These are phyloP conservation scores for Yamadazyma kitorensis DNA, from an alignment of 805 yeast genomes.

Conservation along the genomic window DNA sequence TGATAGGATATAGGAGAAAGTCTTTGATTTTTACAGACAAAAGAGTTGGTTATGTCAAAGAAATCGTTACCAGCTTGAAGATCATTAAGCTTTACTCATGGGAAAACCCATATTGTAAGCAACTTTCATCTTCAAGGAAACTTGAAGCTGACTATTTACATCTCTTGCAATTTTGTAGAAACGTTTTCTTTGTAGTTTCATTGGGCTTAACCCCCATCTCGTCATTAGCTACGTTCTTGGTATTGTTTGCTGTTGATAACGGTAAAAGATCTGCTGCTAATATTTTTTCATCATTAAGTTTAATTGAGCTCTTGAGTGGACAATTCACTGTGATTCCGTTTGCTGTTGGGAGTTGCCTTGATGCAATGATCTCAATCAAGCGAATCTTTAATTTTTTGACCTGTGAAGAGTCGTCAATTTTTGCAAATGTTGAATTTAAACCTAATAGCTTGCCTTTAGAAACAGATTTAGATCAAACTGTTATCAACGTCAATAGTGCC, in stretches of 20 bases:
- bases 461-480: conserved; percentile 10
- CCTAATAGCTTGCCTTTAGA: conserved; percentile 20
- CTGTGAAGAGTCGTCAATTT: conserved; percentile 30
- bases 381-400: conserved; percentile 55
- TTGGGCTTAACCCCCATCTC: conserved; percentile 50
- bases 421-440: conserved; percentile 24
- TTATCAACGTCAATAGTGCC: conserved; percentile 6
- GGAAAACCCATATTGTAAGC: conserved; percentile 73
- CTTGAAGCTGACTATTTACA: conserved; percentile 60
- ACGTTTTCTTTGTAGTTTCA: conserved; percentile 58
- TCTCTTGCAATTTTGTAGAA: conserved; percentile 62
- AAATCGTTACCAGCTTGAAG: conserved; percentile 71
- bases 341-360: conserved; percentile 62
- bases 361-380: conserved; percentile 58
- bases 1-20: conserved; percentile 42
- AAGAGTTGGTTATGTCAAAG: conserved; percentile 73
- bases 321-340: conserved; percentile 67
- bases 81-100: conserved; percentile 86
- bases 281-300: conserved; percentile 65
- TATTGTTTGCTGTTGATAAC: conserved; percentile 27
- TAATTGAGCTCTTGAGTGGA: conserved; percentile 57
- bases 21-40: conserved; percentile 67
- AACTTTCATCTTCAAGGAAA: conserved; percentile 52
- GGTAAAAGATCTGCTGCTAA: conserved; percentile 50
- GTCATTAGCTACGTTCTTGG: conserved; percentile 44